Conservation (phyloP, 495 filamentous ascomycete species). For the Xylaria grammica region DNA sequence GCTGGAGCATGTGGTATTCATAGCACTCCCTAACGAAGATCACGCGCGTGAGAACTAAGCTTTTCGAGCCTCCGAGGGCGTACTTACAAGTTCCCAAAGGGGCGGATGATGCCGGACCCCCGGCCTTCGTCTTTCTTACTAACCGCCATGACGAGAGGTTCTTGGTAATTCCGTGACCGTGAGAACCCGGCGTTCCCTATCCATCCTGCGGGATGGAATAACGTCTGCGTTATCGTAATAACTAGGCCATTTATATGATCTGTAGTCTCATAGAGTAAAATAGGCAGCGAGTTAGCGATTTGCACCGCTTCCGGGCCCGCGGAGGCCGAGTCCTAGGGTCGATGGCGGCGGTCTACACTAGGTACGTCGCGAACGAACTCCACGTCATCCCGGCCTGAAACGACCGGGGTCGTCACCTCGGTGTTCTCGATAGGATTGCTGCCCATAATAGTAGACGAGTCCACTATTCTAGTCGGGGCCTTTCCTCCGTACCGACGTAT, state of each 20-base stretch:
- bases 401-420: not conserved
- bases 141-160: not conserved
- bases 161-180: too few relatives aligned
- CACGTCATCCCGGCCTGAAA: slow-evolving; percentile 1
- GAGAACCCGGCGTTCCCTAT: too few relatives aligned
- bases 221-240: not conserved
- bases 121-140: not conserved
- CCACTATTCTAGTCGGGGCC: not conserved
- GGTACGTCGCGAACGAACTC: not conserved
- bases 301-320: slow-evolving; percentile 1
- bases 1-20: slow-evolving; percentile 33
- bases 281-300: not conserved
- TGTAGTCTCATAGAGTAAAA: not conserved
- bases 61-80: slow-evolving; percentile 24
- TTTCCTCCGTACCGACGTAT: not conserved
- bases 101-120: slow-evolving; percentile 1
- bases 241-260: not conserved
- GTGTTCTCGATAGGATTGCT: not conserved
- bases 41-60: slow-evolving; percentile 22
- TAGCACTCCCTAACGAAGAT: slow-evolving; percentile 26
- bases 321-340: slow-evolving; percentile 1
- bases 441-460: not conserved
- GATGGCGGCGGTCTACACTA: not conserved
- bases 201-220: not conserved
- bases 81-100: slow-evolving; percentile 7